These are phyloP conservation scores for Thinopyrum elongatum DNA, from an alignment of 176 grass and related monocot species.

Conservation along the genomic window DNA sequence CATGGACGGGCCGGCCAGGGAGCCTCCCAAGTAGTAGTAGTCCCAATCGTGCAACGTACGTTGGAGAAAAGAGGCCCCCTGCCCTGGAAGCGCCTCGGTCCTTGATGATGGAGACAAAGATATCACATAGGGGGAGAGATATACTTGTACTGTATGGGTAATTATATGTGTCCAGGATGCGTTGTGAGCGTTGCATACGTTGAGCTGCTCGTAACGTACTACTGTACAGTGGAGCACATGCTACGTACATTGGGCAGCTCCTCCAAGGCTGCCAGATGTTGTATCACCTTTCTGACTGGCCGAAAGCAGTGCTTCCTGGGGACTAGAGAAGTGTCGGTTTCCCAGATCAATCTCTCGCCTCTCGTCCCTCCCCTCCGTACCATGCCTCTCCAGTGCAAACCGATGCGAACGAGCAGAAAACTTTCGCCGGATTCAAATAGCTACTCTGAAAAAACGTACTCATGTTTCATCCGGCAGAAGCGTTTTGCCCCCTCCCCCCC, in stretches of 20 bases:
- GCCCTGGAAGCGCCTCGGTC: not conserved
- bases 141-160: too few species aligned
- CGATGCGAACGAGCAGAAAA: too few species aligned
- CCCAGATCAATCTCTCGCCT: constrained; percentile 4
- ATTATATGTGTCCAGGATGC: too few species aligned
- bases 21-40: not conserved
- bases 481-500: too few species aligned
- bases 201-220: too few species aligned
- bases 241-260: not conserved
- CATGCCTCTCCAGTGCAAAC: too few species aligned
- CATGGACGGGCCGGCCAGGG: not conserved
- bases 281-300: not conserved
- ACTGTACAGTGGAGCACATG: too few species aligned
- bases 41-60: not conserved
- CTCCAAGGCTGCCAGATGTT: not conserved
- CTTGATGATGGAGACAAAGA: not conserved
- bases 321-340: constrained; percentile 44
- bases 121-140: not conserved
- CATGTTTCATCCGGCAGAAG: too few species aligned
- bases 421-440: too few species aligned
- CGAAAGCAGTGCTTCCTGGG: constrained; percentile 26
- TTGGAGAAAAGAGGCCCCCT: not conserved
- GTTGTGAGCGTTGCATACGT: too few species aligned
- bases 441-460: too few species aligned
- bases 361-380: not conserved